These are phyloP conservation scores for Astraeus odoratus DNA, from an alignment of 768 basidiomycete species.

Conservation along the genomic window DNA sequence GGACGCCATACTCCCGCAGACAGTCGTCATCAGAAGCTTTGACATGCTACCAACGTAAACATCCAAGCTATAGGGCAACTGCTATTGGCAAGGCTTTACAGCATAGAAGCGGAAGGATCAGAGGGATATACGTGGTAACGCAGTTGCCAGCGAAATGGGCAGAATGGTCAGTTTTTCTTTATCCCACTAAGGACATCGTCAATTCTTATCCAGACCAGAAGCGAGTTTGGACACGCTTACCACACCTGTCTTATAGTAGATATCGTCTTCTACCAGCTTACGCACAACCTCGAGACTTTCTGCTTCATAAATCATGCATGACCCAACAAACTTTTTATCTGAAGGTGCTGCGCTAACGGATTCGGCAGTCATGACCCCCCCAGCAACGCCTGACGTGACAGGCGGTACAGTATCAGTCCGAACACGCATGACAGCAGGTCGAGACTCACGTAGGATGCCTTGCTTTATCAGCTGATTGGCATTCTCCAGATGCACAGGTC, in stretches of 20 bases:
- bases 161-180: constrained; percentile 45
- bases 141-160: constrained; percentile 33
- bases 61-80: background rate
- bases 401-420: background rate
- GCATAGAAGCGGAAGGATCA: background rate
- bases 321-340: constrained; percentile 54
- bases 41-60: background rate
- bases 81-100: background rate
- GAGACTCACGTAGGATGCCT: constrained; percentile 45
- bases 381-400: constrained; percentile 43
- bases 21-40: background rate
- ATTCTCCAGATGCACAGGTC: constrained; percentile 42
- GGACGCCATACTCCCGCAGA: background rate
- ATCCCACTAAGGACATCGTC: constrained; percentile 48
- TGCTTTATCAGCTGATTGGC: constrained; percentile 29
- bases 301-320: constrained; percentile 47
- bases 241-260: constrained; percentile 19
- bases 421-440: background rate
- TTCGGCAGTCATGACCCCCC: constrained; percentile 49
- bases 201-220: background rate
- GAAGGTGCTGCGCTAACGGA: constrained; percentile 40
- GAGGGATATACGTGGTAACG: constrained; percentile 7
- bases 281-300: constrained; percentile 40
- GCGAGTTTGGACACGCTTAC: constrained; percentile 7
- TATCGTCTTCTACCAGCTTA: constrained; percentile 17